A percentile compares a stretch with the other conserved stretches of the same genome.
phyloP scores from a whole-genome alignment of 257 asterid species.

The Verbascum thapsus region DNA sequence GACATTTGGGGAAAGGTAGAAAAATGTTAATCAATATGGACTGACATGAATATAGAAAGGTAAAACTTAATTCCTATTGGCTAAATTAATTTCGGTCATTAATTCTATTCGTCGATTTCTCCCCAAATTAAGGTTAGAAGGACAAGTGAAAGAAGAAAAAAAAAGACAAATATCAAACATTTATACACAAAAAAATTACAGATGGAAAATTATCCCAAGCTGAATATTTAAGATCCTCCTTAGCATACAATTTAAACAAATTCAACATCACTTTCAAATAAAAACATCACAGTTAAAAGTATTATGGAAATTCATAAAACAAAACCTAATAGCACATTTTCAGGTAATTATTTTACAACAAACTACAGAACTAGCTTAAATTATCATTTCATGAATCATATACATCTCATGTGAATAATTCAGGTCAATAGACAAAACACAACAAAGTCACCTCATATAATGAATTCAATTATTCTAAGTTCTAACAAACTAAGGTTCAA shows the following conservation, averaged over 20 bases:
- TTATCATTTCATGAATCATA: conserved; percentile 22
- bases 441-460: too few species aligned
- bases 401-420: conserved; percentile 4
- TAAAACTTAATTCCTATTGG: background rate
- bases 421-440: too few species aligned
- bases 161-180: conserved; percentile 1
- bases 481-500: background rate
- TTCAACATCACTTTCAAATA: background rate
- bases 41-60: background rate
- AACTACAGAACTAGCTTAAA: conserved; percentile 9
- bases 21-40: conserved; percentile 10
- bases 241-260: conserved; percentile 15
- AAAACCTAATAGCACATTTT: background rate
- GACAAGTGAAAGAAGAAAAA: background rate
- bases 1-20: background rate
- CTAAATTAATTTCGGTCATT: background rate
- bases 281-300: background rate
- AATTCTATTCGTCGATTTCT: conserved; percentile 10
- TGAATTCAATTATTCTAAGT: background rate
- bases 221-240: conserved; percentile 14
- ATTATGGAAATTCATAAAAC: background rate
- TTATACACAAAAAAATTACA: background rate
- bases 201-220: too few species aligned
- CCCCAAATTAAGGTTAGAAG: conserved; percentile 6
- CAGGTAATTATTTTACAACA: background rate